phyloP scores from a whole-genome alignment of 495 filamentous ascomycete genomes.

The Cetradonia linearis region DNA sequence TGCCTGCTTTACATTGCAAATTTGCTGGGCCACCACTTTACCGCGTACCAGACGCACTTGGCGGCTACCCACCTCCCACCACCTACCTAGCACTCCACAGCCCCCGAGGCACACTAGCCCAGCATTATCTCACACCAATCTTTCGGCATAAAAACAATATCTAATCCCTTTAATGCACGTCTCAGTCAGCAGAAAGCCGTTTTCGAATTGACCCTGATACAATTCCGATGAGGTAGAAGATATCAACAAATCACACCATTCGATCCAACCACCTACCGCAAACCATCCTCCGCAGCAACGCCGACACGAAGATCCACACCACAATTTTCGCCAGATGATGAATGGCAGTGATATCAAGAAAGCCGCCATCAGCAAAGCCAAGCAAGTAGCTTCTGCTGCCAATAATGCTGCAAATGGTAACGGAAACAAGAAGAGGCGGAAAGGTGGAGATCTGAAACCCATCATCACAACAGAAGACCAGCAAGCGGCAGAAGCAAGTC shows the following conservation, averaged over 20 bases:
- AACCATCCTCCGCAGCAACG: background rate
- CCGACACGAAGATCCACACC: background rate
- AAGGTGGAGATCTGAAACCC: slow-evolving; percentile 74
- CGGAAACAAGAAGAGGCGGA: slow-evolving; percentile 61
- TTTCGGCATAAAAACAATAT: background rate
- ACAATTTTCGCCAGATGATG: slow-evolving; percentile 39
- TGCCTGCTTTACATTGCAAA: background rate
- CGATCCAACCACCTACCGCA: background rate
- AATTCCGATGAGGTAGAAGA: background rate
- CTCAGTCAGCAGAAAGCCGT: background rate
- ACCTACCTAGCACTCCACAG: slow-evolving; percentile 4
- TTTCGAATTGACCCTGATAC: slow-evolving; percentile 2
- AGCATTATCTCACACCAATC: slow-evolving; percentile 6
- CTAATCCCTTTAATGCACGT: slow-evolving; percentile 12
- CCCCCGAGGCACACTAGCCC: slow-evolving; percentile 4
- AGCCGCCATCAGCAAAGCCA: slow-evolving; percentile 67
- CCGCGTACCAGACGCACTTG: slow-evolving; percentile 2
- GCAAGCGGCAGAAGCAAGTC: slow-evolving; percentile 31
- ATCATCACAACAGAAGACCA: slow-evolving; percentile 75
- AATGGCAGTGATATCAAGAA: slow-evolving; percentile 67
- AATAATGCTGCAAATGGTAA: slow-evolving; percentile 55
- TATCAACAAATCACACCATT: background rate
- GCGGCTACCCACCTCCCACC: slow-evolving; percentile 3
- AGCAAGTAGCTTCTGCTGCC: slow-evolving; percentile 56
- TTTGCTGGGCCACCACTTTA: background rate